Base-by-base conservation (phyloP, 129 eudicot genomes). In the Silybum marianum region DNA sequence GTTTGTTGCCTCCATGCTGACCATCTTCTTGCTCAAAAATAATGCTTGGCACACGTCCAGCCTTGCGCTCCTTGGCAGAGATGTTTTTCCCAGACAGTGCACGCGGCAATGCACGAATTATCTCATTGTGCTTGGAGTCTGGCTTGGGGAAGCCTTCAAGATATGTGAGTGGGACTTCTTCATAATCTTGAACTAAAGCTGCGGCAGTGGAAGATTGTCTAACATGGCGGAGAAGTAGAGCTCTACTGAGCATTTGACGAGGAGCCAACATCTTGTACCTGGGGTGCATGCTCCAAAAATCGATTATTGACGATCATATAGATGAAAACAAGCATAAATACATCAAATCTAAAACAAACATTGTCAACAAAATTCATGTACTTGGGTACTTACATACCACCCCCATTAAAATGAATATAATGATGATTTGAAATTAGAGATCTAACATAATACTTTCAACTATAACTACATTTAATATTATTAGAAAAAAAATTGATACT, bases 21-120 rank as follows among this genome's bases (percentile, higher is more conserved):
- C 97, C 97, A 73, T 92, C 97, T 69, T 92, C 92, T 74, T 90
- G 93, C 81, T 92, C 95, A 75, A 92, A 92, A 26, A 92, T 87
- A 22, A 92, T 90, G 81, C 93, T 87, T 4, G 97, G 97, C 0
- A 92, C 91, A 4, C 95, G 86, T 16, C 97, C 97, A 66, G 88
- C 86, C 83, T 87, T 88, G 7, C 99, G 84, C 79, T 92, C 97
- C 73, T 89, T 92, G 8, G 86, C 91, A 68, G 95, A 74, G 73
- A 95, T 89, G 76, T 74, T 92, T 73, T 83, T 90, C 70, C 99
- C 98, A 60, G 94, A 90, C 10, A 69, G 76, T 23, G 87, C 82
- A 48, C 99, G 97, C 14, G 97, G 93, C 14, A 89, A 7, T 1
- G 98, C 98, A 71, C 13, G 79, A 58, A 95, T 93, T n/a, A 91